Evolutionary conservation across 345 rosid species (phyloP), one percentile per base, ranked within the genome.

Genomic region (Physaria fendleri): DNA sequence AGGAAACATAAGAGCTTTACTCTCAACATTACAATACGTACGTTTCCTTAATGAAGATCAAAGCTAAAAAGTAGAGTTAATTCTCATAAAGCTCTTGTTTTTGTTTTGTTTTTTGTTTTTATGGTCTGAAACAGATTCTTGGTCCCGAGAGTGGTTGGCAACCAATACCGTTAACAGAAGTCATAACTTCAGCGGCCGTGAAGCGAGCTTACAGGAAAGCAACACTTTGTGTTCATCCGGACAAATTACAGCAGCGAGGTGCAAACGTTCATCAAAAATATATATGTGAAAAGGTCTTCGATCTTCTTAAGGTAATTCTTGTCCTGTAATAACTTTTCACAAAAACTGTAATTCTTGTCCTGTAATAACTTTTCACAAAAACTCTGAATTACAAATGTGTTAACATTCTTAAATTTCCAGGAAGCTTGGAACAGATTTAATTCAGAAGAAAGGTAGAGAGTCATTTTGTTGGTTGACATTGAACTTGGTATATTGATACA

Each of bases 21-120:
- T 89, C 62, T 93, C 99, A 48, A 93, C 99, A n/a, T 65, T 93
- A 65, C 97, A 89, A 87, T 93, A 93, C 62, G 99, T 93, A 87
- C n/a, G 72, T 50, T 16, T 49, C 43, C 4, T 27, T n/a, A 27
- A 25, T 8, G 24, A 15, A 58, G 28, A 46, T 12, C 20, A 56
- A 41, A 28, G 29, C 28, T 32, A 5, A 11, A 17, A 5, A 23
- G 12, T 8, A 23, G 12, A 44, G 8, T 21, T 27, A 15, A 21
- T 28, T 60, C 22, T 69, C 25, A 33, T 8, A 33, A 24, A n/a
- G n/a, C n/a, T n/a, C n/a, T n/a, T 42, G 14, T 59, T 46, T 23
- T 42, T 14, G 2, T 23, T 39, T 27, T 5, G 15, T n/a, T n/a
- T n/a, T n/a, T n/a, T n/a, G 6, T 28, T 15, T 16, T 10, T 73